Evolutionary conservation across 2,329 filamentous ascomycete species (phyloP), one percentile per base, ranked within the genome.

Genomic region (Pseudocercospora eumusae): DNA sequence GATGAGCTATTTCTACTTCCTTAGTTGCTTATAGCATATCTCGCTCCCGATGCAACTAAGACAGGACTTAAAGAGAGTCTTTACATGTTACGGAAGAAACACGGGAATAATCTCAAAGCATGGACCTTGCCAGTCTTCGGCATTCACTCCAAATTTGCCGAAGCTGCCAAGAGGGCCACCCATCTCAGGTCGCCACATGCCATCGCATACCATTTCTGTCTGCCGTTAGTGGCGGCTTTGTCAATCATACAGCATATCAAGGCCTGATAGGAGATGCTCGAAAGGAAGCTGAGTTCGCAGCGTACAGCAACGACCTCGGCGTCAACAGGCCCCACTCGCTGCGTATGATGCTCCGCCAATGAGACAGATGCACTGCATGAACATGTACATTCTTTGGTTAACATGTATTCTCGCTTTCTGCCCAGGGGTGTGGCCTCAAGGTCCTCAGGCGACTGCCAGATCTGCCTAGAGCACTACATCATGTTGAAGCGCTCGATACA

Each of bases 241-340:
- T n/a, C n/a, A n/a, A n/a, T n/a, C n/a, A n/a, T 2, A 15, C 3
- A 25, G 15, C 15, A n/a, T 18, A 11, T 18, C 3, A 3, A 27
- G 15, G 10, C 4, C 23, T 25, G 21, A 23, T 25, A 23, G n/a
- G 47, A 11, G 1, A 50, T 25, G 10, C 42, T 23, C 7, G 3
- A 20, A 13, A 23, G 18, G 10, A 13, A 28, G 47, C 21, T 50
- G 47, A 50, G 23, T 50, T n/a, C 20, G 47, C 47, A 50, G 21
- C 21, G 15, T 28, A 25, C 20, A 27, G 47, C 47, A 50, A 23
- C 47, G 47, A 50, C 47, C 23, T 50, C 47, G 47, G 47, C 47
- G 9, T n/a, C 23, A 7, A 15, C 23, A 23, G 20, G 23, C 47
- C 47, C 47, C 23, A 50, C 47, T 50, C 23, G 15, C 23, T 13